phyloP scores from a whole-genome alignment of 768 basidiomycete species.

The Mycena leptocephala region DNA sequence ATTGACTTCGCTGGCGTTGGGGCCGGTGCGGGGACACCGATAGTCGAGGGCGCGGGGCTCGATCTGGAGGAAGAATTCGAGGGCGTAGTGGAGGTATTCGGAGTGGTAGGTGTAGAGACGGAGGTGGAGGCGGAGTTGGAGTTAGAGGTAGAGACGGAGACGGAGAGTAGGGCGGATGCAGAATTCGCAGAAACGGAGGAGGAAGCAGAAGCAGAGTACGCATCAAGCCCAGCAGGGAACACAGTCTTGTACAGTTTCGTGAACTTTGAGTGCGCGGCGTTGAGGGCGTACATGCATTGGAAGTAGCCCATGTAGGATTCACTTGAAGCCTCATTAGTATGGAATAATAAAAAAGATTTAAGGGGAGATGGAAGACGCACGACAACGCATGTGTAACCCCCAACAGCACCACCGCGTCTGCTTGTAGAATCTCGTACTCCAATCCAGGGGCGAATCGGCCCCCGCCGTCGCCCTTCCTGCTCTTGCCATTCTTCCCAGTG shows the following conservation, averaged over 20 bases:
- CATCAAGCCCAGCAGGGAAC: conserved; percentile 74
- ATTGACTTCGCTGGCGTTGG: neutral
- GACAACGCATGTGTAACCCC: conserved; percentile 82
- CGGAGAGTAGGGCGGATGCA: no score
- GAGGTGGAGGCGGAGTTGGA: neutral
- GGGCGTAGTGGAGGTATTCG: no score
- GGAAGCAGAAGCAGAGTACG: no score
- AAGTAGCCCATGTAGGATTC: conserved; percentile 87
- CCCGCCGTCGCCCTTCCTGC: conserved; percentile 43
- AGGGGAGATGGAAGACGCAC: conserved; percentile 56
- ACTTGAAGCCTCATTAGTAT: conserved; percentile 49
- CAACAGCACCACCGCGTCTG: conserved; percentile 80
- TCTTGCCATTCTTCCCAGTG: neutral
- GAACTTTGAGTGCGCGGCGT: conserved; percentile 82
- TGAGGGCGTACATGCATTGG: conserved; percentile 76
- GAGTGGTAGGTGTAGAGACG: neutral
- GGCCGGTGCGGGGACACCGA: neutral
- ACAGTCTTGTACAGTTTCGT: conserved; percentile 81
- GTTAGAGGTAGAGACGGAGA: no score
- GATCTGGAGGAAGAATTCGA: no score
- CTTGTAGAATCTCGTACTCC: conserved; percentile 85
- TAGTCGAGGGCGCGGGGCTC: neutral
- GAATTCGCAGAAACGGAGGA: no score
- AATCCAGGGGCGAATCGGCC: conserved; percentile 72
- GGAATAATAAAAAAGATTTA: no score